Conservation (phyloP, 768 basidiomycete genomes). For the Trametes gibbosa region DNA sequence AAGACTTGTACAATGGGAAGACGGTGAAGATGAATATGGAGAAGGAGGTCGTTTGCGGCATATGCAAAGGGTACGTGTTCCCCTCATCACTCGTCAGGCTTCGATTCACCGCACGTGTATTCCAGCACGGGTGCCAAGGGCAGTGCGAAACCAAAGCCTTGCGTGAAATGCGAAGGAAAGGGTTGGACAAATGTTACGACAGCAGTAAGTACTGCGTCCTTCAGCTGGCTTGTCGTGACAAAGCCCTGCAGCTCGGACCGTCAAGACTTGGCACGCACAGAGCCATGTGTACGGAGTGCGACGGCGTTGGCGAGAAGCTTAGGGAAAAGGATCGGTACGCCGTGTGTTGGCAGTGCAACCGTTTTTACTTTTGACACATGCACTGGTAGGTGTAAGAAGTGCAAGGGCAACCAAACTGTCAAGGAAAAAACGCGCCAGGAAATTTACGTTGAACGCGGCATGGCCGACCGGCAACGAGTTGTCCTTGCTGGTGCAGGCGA, state of each 20-base stretch:
- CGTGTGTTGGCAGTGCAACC: not conserved
- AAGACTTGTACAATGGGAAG: conserved; percentile 93
- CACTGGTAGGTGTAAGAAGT: conserved; percentile 82
- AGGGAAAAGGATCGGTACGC: conserved; percentile 81
- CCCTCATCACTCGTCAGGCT: not conserved
- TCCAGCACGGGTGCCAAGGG: conserved; percentile 77
- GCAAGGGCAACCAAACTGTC: conserved; percentile 81
- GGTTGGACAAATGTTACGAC: conserved; percentile 67
- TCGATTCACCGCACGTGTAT: not conserved
- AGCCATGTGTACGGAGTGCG: conserved; percentile 64
- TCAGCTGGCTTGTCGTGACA: not conserved
- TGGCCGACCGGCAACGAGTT: conserved; percentile 79
- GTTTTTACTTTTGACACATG: conserved; percentile 8
- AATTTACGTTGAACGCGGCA: conserved; percentile 83
- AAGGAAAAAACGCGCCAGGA: conserved; percentile 90
- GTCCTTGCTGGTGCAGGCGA: conserved; percentile 92
- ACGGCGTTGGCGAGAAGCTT: conserved; percentile 65
- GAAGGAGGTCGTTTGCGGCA: conserved; percentile 72
- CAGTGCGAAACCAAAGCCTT: conserved; percentile 81
- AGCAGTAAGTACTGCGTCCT: conserved; percentile 36
- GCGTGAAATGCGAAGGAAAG: conserved; percentile 79
- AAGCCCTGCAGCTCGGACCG: conserved; percentile 38
- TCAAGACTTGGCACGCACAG: conserved; percentile 50
- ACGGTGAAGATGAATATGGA: conserved; percentile 87
- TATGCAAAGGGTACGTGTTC: conserved; percentile 70